Evolutionary conservation across 169 alveolate species (phyloP).

Genomic region (Theileria parva): DNA sequence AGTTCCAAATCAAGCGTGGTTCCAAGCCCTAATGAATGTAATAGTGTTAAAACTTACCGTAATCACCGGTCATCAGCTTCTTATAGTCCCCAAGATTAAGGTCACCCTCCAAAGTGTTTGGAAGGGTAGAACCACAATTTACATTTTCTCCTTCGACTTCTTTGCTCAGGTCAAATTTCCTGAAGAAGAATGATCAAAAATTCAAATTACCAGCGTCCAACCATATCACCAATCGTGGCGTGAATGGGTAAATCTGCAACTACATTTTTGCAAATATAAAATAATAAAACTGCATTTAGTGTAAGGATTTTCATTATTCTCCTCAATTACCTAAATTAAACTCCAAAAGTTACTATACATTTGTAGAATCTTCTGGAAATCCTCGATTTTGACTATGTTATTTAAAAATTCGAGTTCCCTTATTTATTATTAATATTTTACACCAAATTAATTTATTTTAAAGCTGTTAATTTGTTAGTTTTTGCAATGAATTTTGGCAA

Average conservation of each 20-base stretch:
- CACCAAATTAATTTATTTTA: background rate
- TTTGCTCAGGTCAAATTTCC: conserved; percentile 34
- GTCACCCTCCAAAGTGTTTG: conserved; percentile 53
- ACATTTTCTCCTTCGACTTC: conserved; percentile 47
- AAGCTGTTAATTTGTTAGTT: background rate
- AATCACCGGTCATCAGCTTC: conserved; percentile 8
- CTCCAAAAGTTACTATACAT: conserved; percentile 7
- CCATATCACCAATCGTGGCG: conserved; percentile 46
- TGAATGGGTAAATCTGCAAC: conserved; percentile 64
- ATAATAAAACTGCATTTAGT: conserved; percentile 25
- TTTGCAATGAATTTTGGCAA: background rate
- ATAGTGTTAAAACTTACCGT: conserved; percentile 14
- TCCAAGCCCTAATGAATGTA: conserved; percentile 20
- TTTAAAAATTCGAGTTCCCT: background rate
- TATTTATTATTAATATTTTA: background rate
- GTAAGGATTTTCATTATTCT: background rate
- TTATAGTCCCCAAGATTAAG: conserved; percentile 54
- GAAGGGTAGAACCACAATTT: conserved; percentile 53
- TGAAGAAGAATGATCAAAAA: background rate
- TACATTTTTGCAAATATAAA: background rate
- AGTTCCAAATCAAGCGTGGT: conserved; percentile 21
- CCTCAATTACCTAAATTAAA: background rate
- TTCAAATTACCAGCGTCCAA: conserved; percentile 48
- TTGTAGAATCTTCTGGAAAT: conserved; percentile 6
- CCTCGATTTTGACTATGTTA: background rate